Evolutionary conservation across 345 rosid genomes (phyloP).

Genomic region (Populus simonii): DNA sequence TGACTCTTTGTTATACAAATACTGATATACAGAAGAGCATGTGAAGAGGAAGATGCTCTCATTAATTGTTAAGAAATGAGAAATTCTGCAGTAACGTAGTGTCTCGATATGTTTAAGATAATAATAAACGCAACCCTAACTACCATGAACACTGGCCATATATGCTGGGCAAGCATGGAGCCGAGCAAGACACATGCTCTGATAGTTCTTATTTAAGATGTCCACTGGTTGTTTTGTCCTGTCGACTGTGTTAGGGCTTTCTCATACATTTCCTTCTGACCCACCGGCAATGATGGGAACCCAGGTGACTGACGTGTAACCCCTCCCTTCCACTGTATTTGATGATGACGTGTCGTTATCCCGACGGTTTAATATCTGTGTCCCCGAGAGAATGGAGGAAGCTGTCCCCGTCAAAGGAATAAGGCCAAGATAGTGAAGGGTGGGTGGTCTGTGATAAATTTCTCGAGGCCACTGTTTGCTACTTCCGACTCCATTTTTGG

Average conservation of each 20-base stretch:
- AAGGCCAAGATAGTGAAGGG: not conserved
- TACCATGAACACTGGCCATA: not conserved
- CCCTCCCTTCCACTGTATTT: not conserved
- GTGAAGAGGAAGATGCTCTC: conserved; percentile 24
- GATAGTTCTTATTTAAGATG: not conserved
- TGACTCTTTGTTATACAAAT: too few relatives aligned
- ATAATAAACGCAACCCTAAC: not conserved
- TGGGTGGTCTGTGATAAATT: too few relatives aligned
- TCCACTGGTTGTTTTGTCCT: not conserved
- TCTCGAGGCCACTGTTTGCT: too few relatives aligned
- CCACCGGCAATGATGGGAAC: not conserved
- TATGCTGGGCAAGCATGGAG: not conserved
- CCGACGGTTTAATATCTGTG: not conserved
- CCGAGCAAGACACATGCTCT: not conserved
- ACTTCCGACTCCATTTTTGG: too few relatives aligned
- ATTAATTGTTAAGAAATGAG: too few relatives aligned
- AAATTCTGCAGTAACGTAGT: too few relatives aligned
- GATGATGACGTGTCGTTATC: conserved; percentile 10
- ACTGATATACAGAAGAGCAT: conserved; percentile 12
- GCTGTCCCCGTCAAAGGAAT: not conserved
- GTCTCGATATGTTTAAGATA: not conserved
- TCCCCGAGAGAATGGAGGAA: not conserved
- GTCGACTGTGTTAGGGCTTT: conserved; percentile 11
- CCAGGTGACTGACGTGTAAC: conserved; percentile 21
- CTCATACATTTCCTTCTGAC: conserved; percentile 21